These are phyloP conservation scores for Chrysanthemum makinoi DNA, from an alignment of 129 eudicot species.

Conservation along the genomic window DNA sequence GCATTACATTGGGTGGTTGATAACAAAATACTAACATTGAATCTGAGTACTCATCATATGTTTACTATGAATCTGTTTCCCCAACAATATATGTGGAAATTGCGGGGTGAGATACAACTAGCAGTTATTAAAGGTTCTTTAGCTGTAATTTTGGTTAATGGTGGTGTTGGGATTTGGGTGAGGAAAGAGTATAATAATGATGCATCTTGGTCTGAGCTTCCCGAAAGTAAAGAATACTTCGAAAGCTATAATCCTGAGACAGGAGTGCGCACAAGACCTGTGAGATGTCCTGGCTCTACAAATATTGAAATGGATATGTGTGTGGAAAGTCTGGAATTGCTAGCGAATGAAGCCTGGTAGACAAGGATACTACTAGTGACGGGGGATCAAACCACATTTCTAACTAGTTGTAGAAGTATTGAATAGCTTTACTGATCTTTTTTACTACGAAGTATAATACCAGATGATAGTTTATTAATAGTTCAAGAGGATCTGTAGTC, in stretches of 20 bases:
- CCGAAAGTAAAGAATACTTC: neutral
- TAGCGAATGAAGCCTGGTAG: neutral
- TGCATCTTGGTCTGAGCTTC: neutral
- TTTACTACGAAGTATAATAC: too few relatives aligned
- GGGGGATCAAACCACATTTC: too few relatives aligned
- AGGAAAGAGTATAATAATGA: neutral
- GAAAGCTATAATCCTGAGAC: neutral
- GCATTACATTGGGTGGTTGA: neutral
- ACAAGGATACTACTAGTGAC: too few relatives aligned
- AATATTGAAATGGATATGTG: neutral
- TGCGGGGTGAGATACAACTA: neutral
- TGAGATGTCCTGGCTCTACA: too few relatives aligned
- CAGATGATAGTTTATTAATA: too few relatives aligned
- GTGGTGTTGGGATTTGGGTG: neutral
- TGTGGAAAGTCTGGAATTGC: neutral
- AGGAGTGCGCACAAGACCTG: neutral
- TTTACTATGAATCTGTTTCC: neutral
- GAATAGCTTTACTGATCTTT: too few relatives aligned
- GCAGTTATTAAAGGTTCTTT: neutral
- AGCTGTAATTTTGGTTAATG: neutral
- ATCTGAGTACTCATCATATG: slow-evolving; percentile 7
- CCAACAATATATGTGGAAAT: neutral
- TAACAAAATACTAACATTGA: neutral
- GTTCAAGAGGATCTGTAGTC: too few relatives aligned
- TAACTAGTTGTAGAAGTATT: too few relatives aligned